Evolutionary conservation across 768 basidiomycete genomes (phyloP).

Genomic region (Lentinus tigrinus): DNA sequence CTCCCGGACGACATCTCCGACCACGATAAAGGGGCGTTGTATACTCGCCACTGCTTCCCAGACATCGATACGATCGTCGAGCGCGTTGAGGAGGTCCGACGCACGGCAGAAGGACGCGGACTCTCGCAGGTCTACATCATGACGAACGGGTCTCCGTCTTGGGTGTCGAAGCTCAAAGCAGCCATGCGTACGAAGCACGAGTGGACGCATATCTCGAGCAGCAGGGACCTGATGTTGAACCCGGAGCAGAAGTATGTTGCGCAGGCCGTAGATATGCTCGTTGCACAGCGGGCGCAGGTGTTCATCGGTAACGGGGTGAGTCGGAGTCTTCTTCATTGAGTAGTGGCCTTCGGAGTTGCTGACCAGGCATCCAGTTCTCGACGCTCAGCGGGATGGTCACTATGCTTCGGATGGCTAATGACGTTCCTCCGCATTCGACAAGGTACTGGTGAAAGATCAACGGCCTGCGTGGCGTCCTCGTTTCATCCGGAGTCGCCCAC

Average conservation of each 20-base stretch:
- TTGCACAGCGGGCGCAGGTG: slow-evolving; percentile 44
- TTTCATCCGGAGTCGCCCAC: too few species aligned
- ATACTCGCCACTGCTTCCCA: slow-evolving; percentile 43
- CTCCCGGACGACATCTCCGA: slow-evolving; percentile 28
- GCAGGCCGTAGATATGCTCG: slow-evolving; percentile 50
- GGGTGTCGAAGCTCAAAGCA: slow-evolving; percentile 38
- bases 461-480: too few species aligned
- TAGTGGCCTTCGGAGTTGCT: slow-evolving; percentile 2
- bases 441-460: background rate
- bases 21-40: slow-evolving; percentile 28
- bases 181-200: slow-evolving; percentile 30
- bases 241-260: slow-evolving; percentile 43
- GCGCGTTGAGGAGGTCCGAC: slow-evolving; percentile 34
- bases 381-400: background rate
- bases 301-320: slow-evolving; percentile 54
- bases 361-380: background rate
- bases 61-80: slow-evolving; percentile 38
- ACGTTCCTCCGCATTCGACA: background rate
- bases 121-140: slow-evolving; percentile 44
- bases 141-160: slow-evolving; percentile 42
- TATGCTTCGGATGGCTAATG: background rate
- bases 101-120: slow-evolving; percentile 17
- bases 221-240: slow-evolving; percentile 38
- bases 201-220: slow-evolving; percentile 41
- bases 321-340: background rate